Conservation (phyloP, 2,329 filamentous ascomycete species). For the Dothistroma pini region DNA sequence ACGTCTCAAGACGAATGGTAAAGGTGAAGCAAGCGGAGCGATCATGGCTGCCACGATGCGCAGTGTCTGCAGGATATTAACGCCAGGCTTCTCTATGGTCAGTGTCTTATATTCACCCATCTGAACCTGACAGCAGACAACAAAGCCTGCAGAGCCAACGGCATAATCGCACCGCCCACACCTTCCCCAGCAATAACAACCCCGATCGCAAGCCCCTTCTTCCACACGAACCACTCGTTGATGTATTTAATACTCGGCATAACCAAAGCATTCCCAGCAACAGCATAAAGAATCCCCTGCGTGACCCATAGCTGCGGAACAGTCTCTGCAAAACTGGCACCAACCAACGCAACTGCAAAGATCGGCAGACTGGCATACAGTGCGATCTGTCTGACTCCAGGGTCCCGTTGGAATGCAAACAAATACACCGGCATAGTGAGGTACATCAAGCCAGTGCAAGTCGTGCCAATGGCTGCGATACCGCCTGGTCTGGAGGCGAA, state of each 20-base stretch:
- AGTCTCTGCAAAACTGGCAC: constrained; percentile 37
- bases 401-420: constrained; percentile 37
- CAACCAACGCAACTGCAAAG: constrained; percentile 35
- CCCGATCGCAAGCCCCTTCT: constrained; percentile 51
- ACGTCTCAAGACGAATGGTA: constrained; percentile 24
- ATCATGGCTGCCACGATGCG: constrained; percentile 19
- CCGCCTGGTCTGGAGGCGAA: constrained; percentile 25
- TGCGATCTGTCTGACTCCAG: constrained; percentile 20
- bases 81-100: not conserved
- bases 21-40: constrained; percentile 9
- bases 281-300: constrained; percentile 40
- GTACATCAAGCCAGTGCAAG: constrained; percentile 42
- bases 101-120: constrained; percentile 16
- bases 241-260: constrained; percentile 18
- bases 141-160: constrained; percentile 44
- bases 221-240: constrained; percentile 22
- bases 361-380: constrained; percentile 38
- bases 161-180: constrained; percentile 45
- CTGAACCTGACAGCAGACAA: constrained; percentile 40
- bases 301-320: constrained; percentile 38
- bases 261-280: constrained; percentile 23
- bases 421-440: constrained; percentile 43
- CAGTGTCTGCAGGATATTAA: constrained; percentile 12
- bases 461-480: constrained; percentile 46
- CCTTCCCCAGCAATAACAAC: constrained; percentile 45